A percentile compares a stretch with the other conserved stretches of the same genome.
phyloP scores from a whole-genome alignment of 2,329 filamentous ascomycete species.

The Diaporthe batatas region DNA sequence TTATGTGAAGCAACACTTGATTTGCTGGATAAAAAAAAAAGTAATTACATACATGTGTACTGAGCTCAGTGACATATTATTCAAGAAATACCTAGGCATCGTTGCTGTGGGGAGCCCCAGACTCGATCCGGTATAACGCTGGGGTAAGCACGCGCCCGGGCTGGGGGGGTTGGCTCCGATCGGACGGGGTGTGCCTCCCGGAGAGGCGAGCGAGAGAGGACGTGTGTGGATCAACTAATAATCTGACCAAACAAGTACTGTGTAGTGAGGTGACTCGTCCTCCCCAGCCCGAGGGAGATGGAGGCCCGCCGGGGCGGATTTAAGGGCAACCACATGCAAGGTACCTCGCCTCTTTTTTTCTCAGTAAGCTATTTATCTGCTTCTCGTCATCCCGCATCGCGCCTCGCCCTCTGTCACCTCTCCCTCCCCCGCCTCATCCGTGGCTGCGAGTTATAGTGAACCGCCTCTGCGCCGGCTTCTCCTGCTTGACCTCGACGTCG shows the following conservation, averaged over 20 bases:
- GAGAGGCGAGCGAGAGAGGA: neutral
- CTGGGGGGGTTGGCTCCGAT: conserved; percentile 17
- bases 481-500: conserved; percentile 5
- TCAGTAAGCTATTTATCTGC: neutral
- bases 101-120: conserved; percentile 20
- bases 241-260: neutral
- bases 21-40: neutral
- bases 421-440: conserved; percentile 2
- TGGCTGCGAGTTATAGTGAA: neutral
- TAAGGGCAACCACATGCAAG: conserved; percentile 9
- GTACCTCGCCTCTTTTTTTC: neutral
- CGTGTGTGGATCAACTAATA: conserved; percentile 3
- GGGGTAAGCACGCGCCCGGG: conserved; percentile 3
- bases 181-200: conserved; percentile 6
- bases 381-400: conserved; percentile 3
- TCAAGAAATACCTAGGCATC: neutral
- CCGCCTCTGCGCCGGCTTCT: neutral
- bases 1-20: neutral
- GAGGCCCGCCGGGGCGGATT: neutral
- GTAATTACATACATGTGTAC: neutral
- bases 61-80: neutral
- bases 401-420: neutral
- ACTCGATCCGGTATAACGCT: conserved; percentile 20
- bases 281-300: neutral
- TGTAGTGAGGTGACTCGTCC: neutral